Base-by-base conservation (phyloP, 1,284 basidiomycete species). In the Sanghuangporus sanghuang region DNA sequence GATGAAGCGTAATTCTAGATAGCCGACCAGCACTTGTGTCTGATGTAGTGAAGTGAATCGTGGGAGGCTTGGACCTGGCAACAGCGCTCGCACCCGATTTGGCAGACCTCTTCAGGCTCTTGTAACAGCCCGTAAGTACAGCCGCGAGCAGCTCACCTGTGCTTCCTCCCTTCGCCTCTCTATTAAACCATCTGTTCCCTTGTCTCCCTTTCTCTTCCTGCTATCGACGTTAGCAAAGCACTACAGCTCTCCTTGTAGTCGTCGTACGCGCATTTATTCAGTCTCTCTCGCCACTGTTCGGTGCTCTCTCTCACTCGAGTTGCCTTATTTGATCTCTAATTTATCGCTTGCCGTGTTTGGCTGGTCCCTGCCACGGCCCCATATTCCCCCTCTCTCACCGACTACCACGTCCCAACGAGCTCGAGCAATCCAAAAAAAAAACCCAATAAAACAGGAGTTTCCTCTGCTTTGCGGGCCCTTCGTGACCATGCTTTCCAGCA, bases 401-500 rank as follows among this genome's bases (percentile, higher is more conserved):
- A 53, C 60, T 35, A 57, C 50, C 61, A 62, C 50, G 38, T 9
- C 27, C 36, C 59, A 57, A 36, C 42, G 53, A 39, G 23, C 6
- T 58, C n/a, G 49, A 46, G 49, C 32, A 40, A 39, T 32, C n/a
- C n/a, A n/a, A n/a, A n/a, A 27, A 57, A 32, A 57, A 27, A 57
- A 16, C 44, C 44, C 21, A n/a, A 4, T 11, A 55, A n/a, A 57
- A 58, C 1, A 18, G 27, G 27, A 32, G 27, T 32, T 16, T 2
- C 8, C 53, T 12, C 11, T 38, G 32, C 32, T 54, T n/a, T 54
- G 6, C 38, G 32, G 60, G 59, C 61, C 46, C 21, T 59, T 49
- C 23, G 54, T 59, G 68, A 69, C 68, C 73, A 85, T 85, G 82
- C 77, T 81, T 71, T 69, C 74, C 66, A 71, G 73, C 69, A 78